A percentile compares a stretch with the other conserved stretches of the same genome.
Evolutionary conservation across 2,329 filamentous ascomycete species (phyloP).

Genomic region (Diaporthe australafricana): DNA sequence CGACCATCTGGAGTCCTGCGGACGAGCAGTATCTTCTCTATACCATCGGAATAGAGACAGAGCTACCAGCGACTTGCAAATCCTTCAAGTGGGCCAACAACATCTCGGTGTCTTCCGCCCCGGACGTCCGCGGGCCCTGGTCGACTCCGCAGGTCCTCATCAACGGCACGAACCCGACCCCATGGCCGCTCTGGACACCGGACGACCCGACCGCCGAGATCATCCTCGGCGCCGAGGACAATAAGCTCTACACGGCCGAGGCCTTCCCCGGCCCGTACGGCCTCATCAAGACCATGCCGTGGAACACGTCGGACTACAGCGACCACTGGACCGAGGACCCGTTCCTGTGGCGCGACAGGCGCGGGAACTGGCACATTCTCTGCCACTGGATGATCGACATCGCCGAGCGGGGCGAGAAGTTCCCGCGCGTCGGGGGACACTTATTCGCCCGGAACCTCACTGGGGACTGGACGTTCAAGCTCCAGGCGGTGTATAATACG

Average conservation of each 20-base stretch:
- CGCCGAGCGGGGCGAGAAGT: constrained; percentile 14
- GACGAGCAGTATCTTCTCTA: constrained; percentile 17
- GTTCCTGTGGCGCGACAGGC: constrained; percentile 45
- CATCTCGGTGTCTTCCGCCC: constrained; percentile 38
- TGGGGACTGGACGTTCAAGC: constrained; percentile 21
- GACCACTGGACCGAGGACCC: constrained; percentile 44
- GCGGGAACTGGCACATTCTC: constrained; percentile 46
- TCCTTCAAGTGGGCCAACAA: constrained; percentile 45
- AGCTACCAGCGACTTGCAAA: constrained; percentile 33
- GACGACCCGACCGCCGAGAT: constrained; percentile 3
- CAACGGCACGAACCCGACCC: constrained; percentile 35
- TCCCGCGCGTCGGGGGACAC: constrained; percentile 14
- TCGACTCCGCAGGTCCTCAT: constrained; percentile 37
- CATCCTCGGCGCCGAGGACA: constrained; percentile 19
- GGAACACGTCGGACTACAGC: constrained; percentile 43
- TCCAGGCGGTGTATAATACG: constrained; percentile 22
- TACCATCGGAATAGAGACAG: constrained; percentile 16
- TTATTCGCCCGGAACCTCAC: constrained; percentile 6
- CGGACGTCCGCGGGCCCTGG: constrained; percentile 41
- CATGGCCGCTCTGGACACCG: background rate
- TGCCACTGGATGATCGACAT: constrained; percentile 33
- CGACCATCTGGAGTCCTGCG: constrained; percentile 6
- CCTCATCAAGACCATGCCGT: constrained; percentile 40
- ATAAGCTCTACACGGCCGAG: constrained; percentile 9
- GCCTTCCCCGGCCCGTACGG: background rate